Conservation (phyloP, 805 yeast species). For the Cephaloascus fragrans region DNA sequence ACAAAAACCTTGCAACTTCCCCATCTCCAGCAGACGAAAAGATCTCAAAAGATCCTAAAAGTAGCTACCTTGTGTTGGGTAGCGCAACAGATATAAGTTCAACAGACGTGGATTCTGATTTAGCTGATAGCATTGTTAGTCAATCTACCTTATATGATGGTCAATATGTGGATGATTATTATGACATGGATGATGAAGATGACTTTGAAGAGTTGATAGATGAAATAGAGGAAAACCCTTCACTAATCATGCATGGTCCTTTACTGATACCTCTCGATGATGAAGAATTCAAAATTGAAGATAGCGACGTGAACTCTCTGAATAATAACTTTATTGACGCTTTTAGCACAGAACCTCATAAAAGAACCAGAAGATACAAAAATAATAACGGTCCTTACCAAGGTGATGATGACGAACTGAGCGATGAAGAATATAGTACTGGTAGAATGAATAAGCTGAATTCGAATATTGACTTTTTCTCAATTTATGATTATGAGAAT, state of each 20-base stretch:
- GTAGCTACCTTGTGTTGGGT: too few species aligned
- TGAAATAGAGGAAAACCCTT: slow-evolving; percentile 2
- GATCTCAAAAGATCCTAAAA: too few species aligned
- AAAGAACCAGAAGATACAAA: neutral
- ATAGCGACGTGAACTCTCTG: too few species aligned
- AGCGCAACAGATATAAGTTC: too few species aligned
- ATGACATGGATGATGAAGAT: slow-evolving; percentile 6
- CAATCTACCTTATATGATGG: too few species aligned
- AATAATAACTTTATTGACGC: neutral
- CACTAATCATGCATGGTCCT: neutral
- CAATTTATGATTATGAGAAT: neutral
- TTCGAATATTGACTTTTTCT: neutral
- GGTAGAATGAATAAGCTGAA: neutral
- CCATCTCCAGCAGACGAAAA: too few species aligned
- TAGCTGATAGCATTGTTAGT: too few species aligned
- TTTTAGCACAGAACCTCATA: neutral
- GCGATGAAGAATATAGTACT: neutral
- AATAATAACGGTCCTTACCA: too few species aligned
- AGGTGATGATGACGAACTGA: too few species aligned
- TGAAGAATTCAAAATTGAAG: neutral
- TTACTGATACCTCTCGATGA: neutral
- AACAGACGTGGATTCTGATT: too few species aligned
- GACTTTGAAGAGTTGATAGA: slow-evolving; percentile 4
- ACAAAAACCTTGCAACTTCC: too few species aligned
- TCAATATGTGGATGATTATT: too few species aligned